These are phyloP conservation scores for Nicotiana attenuata DNA, from an alignment of 257 asterid species.

Conservation along the genomic window DNA sequence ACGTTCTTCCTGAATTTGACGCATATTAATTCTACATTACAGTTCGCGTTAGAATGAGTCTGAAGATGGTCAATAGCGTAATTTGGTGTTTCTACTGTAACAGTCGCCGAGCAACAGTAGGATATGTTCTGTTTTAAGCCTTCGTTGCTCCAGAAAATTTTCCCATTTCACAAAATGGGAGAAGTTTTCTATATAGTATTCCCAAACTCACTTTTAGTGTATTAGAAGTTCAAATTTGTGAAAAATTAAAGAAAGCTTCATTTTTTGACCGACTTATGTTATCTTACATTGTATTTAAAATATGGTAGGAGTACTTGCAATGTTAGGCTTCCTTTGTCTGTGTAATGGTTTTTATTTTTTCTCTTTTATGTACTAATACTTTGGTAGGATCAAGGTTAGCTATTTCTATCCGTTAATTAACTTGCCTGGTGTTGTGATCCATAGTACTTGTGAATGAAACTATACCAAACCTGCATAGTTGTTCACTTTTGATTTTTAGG, in stretches of 20 bases:
- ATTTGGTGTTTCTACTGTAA: not conserved
- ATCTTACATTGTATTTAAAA: not conserved
- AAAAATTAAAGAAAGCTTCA: not conserved
- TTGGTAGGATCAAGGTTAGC: not conserved
- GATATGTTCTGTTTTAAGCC: not conserved
- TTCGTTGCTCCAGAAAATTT: not conserved
- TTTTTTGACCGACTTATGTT: not conserved
- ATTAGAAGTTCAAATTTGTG: not conserved
- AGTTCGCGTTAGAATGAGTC: not conserved
- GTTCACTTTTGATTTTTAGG: not conserved
- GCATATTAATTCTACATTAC: not conserved
- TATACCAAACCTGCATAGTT: not conserved
- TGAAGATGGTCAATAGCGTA: not conserved
- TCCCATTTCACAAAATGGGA: not conserved
- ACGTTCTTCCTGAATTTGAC: slow-evolving; percentile 3
- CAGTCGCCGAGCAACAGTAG: not conserved
- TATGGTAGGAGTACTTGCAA: not conserved
- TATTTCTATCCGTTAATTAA: not conserved
- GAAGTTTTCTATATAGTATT: not conserved
- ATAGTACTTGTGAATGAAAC: not conserved
- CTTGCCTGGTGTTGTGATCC: not conserved
- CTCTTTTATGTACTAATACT: not conserved
- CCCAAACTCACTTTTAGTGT: not conserved
- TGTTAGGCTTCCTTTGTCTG: not conserved
- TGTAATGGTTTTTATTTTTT: not conserved